Evolutionary conservation across 495 filamentous ascomycete genomes (phyloP), one percentile per base, ranked within the genome.

Genomic region (Ascodesmis nigricans): DNA sequence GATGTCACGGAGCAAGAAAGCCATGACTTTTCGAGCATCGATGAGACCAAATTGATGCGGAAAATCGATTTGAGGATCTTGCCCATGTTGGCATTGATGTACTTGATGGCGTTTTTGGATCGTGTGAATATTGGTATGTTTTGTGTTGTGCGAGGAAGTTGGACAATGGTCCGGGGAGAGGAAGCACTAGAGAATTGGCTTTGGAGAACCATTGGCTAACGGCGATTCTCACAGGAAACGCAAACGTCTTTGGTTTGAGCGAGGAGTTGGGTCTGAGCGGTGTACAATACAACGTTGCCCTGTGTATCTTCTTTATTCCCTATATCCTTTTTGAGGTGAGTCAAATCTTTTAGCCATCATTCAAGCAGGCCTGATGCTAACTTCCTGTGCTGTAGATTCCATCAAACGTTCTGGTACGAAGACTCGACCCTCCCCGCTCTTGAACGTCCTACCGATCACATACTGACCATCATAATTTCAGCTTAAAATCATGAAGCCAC

Each of bases 221-320:
- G 44, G 74, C 73, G n/a, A n/a, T n/a, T 44, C n/a, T n/a, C n/a
- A n/a, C n/a, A n/a, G 67, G 65, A 43, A 79, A 82, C 46, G 68
- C 68, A n/a, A 54, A 54, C 11, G 46, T 65, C 18, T 72, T 70
- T 35, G 66, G 68, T 28, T 60, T 84, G n/a, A 61, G 62, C 31
- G 43, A 58, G 7, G 75, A 90, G 24, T 55, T 87, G 8, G 24
- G 60, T 11, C 62, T 91, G 14, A 49, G 37, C 13, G 58, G 58
- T 32, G 62, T 63, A 8, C 65, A 77, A 46, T 83, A 73, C 55
- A 87, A 84, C 55, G 75, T 66, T 9, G 78, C 75, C 0, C 57
- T 91, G 39, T 71, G 69, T 15, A 84, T 91, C 43, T 91, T 93
- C 63, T 97, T 92, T 57, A 70, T 93, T 0, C 82, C 84, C 0